Evolutionary conservation across 2,329 filamentous ascomycete genomes (phyloP), one percentile per base, ranked within the genome.

Genomic region (Colletotrichum destructivum): DNA sequence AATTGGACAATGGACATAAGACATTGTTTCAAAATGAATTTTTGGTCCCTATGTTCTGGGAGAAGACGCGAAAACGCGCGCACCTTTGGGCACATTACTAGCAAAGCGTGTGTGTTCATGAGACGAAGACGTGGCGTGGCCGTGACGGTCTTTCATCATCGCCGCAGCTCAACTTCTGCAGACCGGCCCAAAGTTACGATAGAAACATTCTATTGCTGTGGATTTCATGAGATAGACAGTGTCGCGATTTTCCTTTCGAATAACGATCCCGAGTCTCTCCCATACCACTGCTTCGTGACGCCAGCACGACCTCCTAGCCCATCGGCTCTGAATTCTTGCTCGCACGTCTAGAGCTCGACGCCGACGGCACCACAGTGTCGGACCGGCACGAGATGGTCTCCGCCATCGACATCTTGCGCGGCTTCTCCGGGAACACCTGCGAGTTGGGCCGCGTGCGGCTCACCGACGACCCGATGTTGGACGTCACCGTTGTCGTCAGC

Each of bases 401-500:
- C 21, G 31, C 15, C 12, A 57, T 8, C 18, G 52, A 57, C 31
- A 35, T 42, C 42, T 56, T 64, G 40, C 18, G 15, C 13, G 35
- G 44, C 35, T 64, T 69, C 3, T 64, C 44, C 11, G 9, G 13
- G 18, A 64, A 44, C 7, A 46, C 38, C 4, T 38, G 13, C 5
- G 60, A 57, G 9, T 21, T 26, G 16, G 44, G 23, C 35, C 44
- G 47, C 35, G 51, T 57, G 44, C 60, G 66, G 35, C 8, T 44
- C 42, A 12, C 52, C 18, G 60, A 68, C n/a, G 52, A 44, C 23
- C 61, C 38, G 5, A 21, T 26, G 12, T 65, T 26, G 1, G 62
- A 23, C 16, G 23, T 23, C 21, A 64, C 16, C 49, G 47, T 21
- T 5, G 31, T 70, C 26, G 55, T 60, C n/a, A 70, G 26, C 21